These are phyloP conservation scores for Tripterygium wilfordii DNA, from an alignment of 177 flowering plant genomes.

Conservation along the genomic window DNA sequence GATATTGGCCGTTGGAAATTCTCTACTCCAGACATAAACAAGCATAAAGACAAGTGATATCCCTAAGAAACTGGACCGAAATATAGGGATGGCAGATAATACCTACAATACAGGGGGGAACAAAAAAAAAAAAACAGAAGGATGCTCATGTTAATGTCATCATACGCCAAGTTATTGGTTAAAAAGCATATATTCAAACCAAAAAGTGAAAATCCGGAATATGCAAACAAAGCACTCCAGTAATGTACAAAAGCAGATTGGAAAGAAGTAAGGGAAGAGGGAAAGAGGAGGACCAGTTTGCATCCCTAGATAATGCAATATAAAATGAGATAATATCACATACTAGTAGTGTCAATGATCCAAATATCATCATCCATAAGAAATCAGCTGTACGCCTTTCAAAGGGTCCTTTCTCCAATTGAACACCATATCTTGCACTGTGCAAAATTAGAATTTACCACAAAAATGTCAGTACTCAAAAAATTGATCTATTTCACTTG, in stretches of 20 bases:
- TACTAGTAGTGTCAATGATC: conserved; percentile 64
- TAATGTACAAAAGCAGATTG: too few relatives aligned
- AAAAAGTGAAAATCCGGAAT: too few relatives aligned
- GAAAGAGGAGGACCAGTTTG: too few relatives aligned
- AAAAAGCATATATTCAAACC: too few relatives aligned
- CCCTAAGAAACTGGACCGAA: conserved; percentile 45
- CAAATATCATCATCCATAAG: conserved; percentile 92
- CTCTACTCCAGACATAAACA: conserved; percentile 87
- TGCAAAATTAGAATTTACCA: background rate
- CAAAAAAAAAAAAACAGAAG: background rate
- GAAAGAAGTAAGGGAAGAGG: too few relatives aligned
- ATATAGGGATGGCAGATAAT: conserved; percentile 48
- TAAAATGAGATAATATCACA: conserved; percentile 8
- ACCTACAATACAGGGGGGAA: conserved; percentile 26
- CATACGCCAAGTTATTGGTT: too few relatives aligned
- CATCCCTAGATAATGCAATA: background rate
- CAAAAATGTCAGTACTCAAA: background rate
- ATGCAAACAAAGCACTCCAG: too few relatives aligned
- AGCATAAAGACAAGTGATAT: conserved; percentile 83
- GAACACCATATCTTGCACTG: conserved; percentile 88
- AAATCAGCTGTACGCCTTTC: conserved; percentile 81
- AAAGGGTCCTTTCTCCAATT: conserved; percentile 77
- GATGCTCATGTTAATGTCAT: background rate
- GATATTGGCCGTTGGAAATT: conserved; percentile 72
- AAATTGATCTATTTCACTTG: too few relatives aligned